phyloP scores from a whole-genome alignment of 2,329 filamentous ascomycete species.

The Penicillium sp. region DNA sequence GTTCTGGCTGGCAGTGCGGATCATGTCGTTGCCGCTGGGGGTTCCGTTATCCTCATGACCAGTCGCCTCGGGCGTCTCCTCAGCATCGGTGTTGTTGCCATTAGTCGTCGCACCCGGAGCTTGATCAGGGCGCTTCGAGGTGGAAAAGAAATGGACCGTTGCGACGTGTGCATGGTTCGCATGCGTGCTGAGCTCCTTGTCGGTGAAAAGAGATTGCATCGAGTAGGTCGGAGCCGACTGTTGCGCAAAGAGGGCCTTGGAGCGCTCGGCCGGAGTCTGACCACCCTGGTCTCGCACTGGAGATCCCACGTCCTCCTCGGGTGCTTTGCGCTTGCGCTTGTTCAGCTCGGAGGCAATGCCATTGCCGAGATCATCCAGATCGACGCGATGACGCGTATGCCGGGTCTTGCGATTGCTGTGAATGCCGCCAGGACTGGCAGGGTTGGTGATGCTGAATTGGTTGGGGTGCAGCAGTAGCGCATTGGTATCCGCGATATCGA shows the following conservation, averaged over 20 bases:
- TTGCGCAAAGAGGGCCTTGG: slow-evolving; percentile 51
- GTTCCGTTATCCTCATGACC: slow-evolving; percentile 41
- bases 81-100: slow-evolving; percentile 40
- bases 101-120: slow-evolving; percentile 36
- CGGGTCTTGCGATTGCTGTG: slow-evolving; percentile 58
- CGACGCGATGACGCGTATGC: slow-evolving; percentile 54
- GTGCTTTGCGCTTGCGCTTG: slow-evolving; percentile 55
- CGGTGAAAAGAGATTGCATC: slow-evolving; percentile 59
- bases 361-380: slow-evolving; percentile 49
- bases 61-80: slow-evolving; percentile 36
- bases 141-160: slow-evolving; percentile 54
- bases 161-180: slow-evolving; percentile 57
- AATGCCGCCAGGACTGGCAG: slow-evolving; percentile 56
- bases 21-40: slow-evolving; percentile 50
- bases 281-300: slow-evolving; percentile 48
- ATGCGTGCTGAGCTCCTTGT: slow-evolving; percentile 59
- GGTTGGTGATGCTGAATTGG: slow-evolving; percentile 61
- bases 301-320: slow-evolving; percentile 55
- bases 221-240: slow-evolving; percentile 56
- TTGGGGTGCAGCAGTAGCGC: slow-evolving; percentile 59
- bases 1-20: slow-evolving; percentile 54
- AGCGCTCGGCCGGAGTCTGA: slow-evolving; percentile 48
- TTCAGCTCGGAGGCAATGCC: slow-evolving; percentile 45
- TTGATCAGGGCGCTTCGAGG: slow-evolving; percentile 45
- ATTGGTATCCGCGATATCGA: slow-evolving; percentile 62